Evolutionary conservation across 805 yeast genomes (phyloP).

Genomic region (Candida takata): DNA sequence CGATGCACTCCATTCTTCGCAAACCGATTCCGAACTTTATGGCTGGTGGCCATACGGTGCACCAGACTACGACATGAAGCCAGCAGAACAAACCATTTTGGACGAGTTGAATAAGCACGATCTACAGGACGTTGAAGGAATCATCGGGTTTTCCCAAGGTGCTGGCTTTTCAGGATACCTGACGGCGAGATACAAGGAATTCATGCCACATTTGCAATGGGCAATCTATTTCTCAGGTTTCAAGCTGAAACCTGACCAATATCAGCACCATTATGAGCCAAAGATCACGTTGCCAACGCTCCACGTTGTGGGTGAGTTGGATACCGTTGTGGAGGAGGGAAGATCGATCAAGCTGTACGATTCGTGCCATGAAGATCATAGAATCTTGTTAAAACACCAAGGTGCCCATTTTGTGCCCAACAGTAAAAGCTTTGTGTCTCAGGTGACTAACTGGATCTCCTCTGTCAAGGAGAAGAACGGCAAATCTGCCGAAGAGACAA

Average conservation of each 20-base stretch:
- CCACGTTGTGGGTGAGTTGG: conserved; percentile 82
- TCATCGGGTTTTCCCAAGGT: conserved; percentile 91
- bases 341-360: conserved; percentile 54
- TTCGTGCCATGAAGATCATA: conserved; percentile 33
- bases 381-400: conserved; percentile 65
- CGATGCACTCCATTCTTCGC: conserved; percentile 56
- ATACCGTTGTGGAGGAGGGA: conserved; percentile 75
- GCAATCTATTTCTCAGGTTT: conserved; percentile 58
- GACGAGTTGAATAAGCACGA: conserved; percentile 35
- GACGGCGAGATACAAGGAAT: conserved; percentile 30
- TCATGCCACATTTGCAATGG: conserved; percentile 42
- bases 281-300: conserved; percentile 35
- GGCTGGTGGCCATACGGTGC: conserved; percentile 68
- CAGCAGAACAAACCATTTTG: conserved; percentile 34
- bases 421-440: conserved; percentile 39
- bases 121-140: conserved; percentile 74
- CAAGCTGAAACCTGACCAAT: conserved; percentile 24
- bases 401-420: conserved; percentile 98
- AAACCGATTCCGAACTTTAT: conserved; percentile 23
- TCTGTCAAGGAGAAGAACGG: conserved; percentile 4
- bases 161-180: conserved; percentile 71
- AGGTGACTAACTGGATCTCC: conserved; percentile 29
- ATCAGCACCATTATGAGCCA: conserved; percentile 14
- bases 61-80: conserved; percentile 23
- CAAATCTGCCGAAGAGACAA: neutral